Conservation (phyloP, 2,329 filamentous ascomycete genomes). For the Exophiala sideris region DNA sequence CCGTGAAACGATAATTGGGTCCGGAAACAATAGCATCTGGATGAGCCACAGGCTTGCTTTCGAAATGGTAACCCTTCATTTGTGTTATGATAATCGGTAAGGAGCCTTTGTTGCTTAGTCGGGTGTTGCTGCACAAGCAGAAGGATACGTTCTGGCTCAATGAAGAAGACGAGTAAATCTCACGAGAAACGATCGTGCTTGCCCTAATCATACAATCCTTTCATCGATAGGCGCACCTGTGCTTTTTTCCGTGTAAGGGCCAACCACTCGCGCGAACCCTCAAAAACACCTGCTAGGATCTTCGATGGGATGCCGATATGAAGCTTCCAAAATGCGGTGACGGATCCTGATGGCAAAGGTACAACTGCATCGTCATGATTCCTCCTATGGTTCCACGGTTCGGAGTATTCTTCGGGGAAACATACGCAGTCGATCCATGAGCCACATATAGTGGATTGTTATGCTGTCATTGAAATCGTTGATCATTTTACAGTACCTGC, state of each 20-base stretch:
- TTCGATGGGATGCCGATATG: too few species aligned
- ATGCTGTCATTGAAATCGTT: neutral
- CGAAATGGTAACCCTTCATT: slow-evolving; percentile 28
- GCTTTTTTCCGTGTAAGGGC: too few species aligned
- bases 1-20: slow-evolving; percentile 57
- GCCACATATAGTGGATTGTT: neutral
- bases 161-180: too few species aligned
- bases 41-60: slow-evolving; percentile 43
- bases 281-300: too few species aligned
- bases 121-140: neutral
- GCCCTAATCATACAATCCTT: too few species aligned
- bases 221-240: too few species aligned
- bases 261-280: too few species aligned
- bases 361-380: too few species aligned
- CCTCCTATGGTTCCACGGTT: neutral
- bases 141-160: neutral
- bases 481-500: neutral
- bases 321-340: too few species aligned
- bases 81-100: neutral
- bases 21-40: slow-evolving; percentile 46
- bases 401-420: slow-evolving; percentile 24
- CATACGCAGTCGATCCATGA: neutral
- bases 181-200: too few species aligned
- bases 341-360: too few species aligned
- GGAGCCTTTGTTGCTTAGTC: neutral